phyloP scores from a whole-genome alignment of 805 yeast species.

The Yamadazyma scolyti region DNA sequence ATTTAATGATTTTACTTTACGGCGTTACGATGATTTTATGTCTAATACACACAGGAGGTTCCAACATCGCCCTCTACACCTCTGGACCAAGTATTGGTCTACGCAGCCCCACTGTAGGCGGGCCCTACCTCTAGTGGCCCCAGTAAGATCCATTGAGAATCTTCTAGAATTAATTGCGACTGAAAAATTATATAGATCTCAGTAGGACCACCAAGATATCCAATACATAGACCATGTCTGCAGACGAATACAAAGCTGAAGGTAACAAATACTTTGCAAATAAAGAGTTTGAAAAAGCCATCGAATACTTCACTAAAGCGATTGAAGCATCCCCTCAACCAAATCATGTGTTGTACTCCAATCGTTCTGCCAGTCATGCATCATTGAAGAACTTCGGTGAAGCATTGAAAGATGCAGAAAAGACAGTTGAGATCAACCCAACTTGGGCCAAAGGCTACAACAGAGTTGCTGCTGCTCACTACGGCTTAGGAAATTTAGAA shows the following conservation, averaged over 20 bases:
- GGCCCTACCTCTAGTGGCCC: too few relatives aligned
- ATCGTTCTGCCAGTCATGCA: constrained; percentile 89
- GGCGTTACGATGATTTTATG: too few relatives aligned
- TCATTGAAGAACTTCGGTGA: constrained; percentile 67
- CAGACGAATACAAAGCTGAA: constrained; percentile 80
- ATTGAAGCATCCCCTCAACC: constrained; percentile 78
- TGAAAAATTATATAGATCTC: too few relatives aligned
- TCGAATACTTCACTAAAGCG: constrained; percentile 79
- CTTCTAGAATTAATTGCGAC: too few relatives aligned
- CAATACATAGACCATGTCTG: constrained; percentile 30
- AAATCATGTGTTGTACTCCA: constrained; percentile 89
- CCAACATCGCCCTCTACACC: too few relatives aligned
- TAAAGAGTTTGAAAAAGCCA: constrained; percentile 78
- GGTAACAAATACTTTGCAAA: constrained; percentile 92
- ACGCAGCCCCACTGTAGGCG: too few relatives aligned
- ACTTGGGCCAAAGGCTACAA: constrained; percentile 95
- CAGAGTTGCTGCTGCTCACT: constrained; percentile 89
- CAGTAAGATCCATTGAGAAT: too few relatives aligned
- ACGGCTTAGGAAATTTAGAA: constrained; percentile 78
- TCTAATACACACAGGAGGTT: too few relatives aligned
- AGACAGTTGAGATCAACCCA: constrained; percentile 76
- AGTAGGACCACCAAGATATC: too few relatives aligned
- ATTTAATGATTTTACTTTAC: too few relatives aligned
- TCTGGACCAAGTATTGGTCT: too few relatives aligned
- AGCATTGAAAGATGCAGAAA: constrained; percentile 83